These are phyloP conservation scores for Colletotrichum karsti DNA, from an alignment of 2,329 filamentous ascomycete genomes.

Conservation along the genomic window DNA sequence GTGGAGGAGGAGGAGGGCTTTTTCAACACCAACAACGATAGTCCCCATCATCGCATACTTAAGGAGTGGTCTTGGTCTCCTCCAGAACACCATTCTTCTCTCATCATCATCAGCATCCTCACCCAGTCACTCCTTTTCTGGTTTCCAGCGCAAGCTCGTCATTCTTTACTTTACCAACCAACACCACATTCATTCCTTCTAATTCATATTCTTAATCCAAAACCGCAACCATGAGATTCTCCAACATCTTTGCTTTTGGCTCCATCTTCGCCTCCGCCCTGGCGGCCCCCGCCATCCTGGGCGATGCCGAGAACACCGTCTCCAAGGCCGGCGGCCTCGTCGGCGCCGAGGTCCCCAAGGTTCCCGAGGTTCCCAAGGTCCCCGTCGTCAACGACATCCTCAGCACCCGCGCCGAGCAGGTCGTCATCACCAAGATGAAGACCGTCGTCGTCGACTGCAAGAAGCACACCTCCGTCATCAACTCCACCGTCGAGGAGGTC, in stretches of 20 bases:
- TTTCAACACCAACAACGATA: neutral
- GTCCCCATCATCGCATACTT: neutral
- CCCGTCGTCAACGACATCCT: neutral
- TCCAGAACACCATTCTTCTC: neutral
- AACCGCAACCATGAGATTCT: constrained; percentile 21
- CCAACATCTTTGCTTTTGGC: constrained; percentile 17
- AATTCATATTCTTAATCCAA: constrained; percentile 2
- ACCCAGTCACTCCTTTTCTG: constrained; percentile 22
- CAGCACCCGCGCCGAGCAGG: constrained; percentile 10
- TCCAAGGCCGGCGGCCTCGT: neutral
- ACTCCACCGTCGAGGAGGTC: constrained; percentile 16
- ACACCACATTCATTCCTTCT: constrained; percentile 3
- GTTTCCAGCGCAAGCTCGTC: neutral
- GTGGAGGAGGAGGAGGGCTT: neutral
- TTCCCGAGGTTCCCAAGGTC: neutral
- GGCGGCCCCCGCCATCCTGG: constrained; percentile 5
- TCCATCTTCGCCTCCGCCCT: constrained; percentile 12
- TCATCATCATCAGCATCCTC: constrained; percentile 15
- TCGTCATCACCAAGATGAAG: constrained; percentile 18
- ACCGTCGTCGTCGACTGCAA: constrained; percentile 12
- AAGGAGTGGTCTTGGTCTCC: neutral
- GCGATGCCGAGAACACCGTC: neutral
- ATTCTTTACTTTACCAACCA: constrained; percentile 14
- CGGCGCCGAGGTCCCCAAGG: neutral
- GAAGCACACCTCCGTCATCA: constrained; percentile 24